Conservation (phyloP, 2,329 filamentous ascomycete genomes). For the Huntiella omanensis region DNA sequence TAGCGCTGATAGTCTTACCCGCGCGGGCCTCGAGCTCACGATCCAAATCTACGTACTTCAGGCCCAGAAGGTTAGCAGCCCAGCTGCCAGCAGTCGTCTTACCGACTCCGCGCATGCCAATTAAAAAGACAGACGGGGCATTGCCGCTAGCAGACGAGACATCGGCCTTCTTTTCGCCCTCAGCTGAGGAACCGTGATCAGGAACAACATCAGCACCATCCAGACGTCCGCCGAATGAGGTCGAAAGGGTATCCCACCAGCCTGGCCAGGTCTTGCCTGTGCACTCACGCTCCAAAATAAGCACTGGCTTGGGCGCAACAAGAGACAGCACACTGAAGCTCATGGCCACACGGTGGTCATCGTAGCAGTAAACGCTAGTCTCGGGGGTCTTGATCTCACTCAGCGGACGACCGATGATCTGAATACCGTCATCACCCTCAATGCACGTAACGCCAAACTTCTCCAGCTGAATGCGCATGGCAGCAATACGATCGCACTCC, state of each 20-base stretch:
- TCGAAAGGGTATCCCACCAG: slow-evolving; percentile 84
- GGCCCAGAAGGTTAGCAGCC: slow-evolving; percentile 57
- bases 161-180: background rate
- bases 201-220: slow-evolving; percentile 45
- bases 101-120: slow-evolving; percentile 92
- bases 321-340: slow-evolving; percentile 83
- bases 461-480: slow-evolving; percentile 85
- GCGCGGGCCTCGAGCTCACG: slow-evolving; percentile 60
- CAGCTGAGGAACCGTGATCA: slow-evolving; percentile 11
- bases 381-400: slow-evolving; percentile 32
- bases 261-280: slow-evolving; percentile 97
- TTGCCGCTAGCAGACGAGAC: background rate
- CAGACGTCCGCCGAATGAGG: slow-evolving; percentile 22
- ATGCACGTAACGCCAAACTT: slow-evolving; percentile 80
- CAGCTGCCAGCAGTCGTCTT: slow-evolving; percentile 87
- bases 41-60: slow-evolving; percentile 74
- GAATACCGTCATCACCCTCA: slow-evolving; percentile 89
- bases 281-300: slow-evolving; percentile 80
- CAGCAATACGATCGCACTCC: slow-evolving; percentile 88
- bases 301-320: slow-evolving; percentile 47
- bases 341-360: slow-evolving; percentile 96
- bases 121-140: slow-evolving; percentile 64
- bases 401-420: slow-evolving; percentile 37
- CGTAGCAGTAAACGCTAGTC: slow-evolving; percentile 74
- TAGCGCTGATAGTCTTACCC: slow-evolving; percentile 64